Evolutionary conservation across 768 basidiomycete genomes (phyloP).

Genomic region (Chalciporus chontae): DNA sequence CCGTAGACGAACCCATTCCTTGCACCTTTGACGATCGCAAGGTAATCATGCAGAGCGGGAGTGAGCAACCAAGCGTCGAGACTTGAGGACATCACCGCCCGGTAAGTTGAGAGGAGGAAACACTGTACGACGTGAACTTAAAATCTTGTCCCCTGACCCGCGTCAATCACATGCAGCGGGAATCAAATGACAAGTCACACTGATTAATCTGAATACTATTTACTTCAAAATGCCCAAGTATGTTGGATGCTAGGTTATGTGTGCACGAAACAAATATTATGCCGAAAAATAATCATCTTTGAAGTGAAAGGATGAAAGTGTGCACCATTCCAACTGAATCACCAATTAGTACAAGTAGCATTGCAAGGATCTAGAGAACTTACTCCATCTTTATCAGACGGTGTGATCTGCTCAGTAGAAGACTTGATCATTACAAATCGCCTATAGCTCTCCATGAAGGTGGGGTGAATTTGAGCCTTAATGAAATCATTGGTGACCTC

Average conservation of each 20-base stretch:
- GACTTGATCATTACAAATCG: conserved; percentile 61
- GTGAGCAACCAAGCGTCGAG: conserved; percentile 36
- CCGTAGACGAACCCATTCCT: conserved; percentile 89
- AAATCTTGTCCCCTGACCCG: too few relatives aligned
- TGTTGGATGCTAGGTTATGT: neutral
- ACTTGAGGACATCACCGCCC: conserved; percentile 18
- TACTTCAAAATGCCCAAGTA: neutral
- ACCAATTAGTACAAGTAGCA: conserved; percentile 1
- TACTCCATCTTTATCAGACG: conserved; percentile 43
- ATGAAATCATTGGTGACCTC: conserved; percentile 49
- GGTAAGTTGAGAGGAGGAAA: conserved; percentile 3
- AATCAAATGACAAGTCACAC: neutral
- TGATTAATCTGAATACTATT: neutral
- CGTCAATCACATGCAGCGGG: conserved; percentile 28
- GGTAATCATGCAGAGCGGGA: conserved; percentile 83
- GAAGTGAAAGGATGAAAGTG: conserved; percentile 48
- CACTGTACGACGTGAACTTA: too few relatives aligned
- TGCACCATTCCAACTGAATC: conserved; percentile 54
- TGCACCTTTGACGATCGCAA: conserved; percentile 92
- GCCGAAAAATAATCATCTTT: conserved; percentile 50
- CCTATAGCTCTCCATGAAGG: conserved; percentile 56
- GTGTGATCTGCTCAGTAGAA: conserved; percentile 27
- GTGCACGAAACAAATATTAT: neutral
- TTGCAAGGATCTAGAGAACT: conserved; percentile 16
- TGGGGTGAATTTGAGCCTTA: conserved; percentile 59